Evolutionary conservation across 176 grass and related monocot species (phyloP), one percentile per base, ranked within the genome.

Genomic region (Dactylis glomerata): DNA sequence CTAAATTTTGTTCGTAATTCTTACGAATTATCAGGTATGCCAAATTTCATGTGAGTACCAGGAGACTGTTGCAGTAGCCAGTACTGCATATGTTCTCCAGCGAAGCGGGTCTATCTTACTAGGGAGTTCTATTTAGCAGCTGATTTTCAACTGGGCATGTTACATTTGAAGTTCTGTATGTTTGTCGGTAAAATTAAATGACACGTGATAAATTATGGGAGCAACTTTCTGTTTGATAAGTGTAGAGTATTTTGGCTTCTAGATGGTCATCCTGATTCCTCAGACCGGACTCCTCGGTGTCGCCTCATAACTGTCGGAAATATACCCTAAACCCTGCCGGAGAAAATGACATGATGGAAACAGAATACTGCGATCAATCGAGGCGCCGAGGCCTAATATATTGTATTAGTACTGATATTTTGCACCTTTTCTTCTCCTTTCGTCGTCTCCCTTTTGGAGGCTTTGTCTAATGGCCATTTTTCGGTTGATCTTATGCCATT

Each of bases 271-370:
- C 4, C 54, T 46, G 34, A 46, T 28, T 36, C 4, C 55, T 33
- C 19, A 37, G 51, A 45, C 46, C 28, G 80, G 81, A 57, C 74
- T 50, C 77, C 40, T 68, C 59, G 49, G 58, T 57, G 77, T 26
- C 50, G 49, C 77, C 78, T 76, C 69, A 50, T 47, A 76, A 85
- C 69, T 89, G 77, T 68, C 77, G 59, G 77, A 49, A 40, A 68
- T 81, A 46, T 67, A 24, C 37, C n/a, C 6, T 72, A 72, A 72
- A 27, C 38, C 33, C 28, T 32, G 8, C 17, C 24, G 45, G 70
- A 36, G 85, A 57, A 82, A 82, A 87, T 52, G 84, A 86, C 65
- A 30, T 14, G 19, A n/a, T 5, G 23, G n/a, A 73, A 62, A 84
- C 19, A 41, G 5, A 38, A 50, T 61, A 31, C 13, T 58, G 55